These are phyloP conservation scores for Gamarada debralockiae DNA, from an alignment of 495 filamentous ascomycete genomes.

Conservation along the genomic window DNA sequence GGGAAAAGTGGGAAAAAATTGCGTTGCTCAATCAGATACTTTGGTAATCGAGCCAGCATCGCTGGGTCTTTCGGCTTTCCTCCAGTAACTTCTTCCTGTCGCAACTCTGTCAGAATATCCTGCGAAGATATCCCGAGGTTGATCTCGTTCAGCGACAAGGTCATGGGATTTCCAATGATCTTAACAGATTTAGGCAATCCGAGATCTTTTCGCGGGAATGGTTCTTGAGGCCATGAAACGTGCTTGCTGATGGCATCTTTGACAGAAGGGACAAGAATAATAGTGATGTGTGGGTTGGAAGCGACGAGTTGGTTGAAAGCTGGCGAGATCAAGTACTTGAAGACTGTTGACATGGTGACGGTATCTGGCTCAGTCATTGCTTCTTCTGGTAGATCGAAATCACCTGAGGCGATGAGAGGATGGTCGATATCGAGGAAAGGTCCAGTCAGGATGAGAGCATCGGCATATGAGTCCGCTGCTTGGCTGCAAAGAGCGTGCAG, in stretches of 20 bases:
- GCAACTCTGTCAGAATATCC: constrained; percentile 77
- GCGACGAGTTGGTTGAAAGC: constrained; percentile 61
- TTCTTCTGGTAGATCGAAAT: constrained; percentile 82
- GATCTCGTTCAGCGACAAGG: constrained; percentile 79
- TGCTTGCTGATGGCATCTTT: constrained; percentile 83
- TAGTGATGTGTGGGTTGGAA: constrained; percentile 68
- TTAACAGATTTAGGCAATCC: constrained; percentile 67
- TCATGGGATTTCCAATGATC: constrained; percentile 85
- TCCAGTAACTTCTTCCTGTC: constrained; percentile 66
- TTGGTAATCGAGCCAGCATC: constrained; percentile 61
- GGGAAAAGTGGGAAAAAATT: constrained; percentile 90
- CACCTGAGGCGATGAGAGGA: constrained; percentile 80
- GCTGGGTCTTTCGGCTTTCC: constrained; percentile 41
- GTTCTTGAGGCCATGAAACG: constrained; percentile 88
- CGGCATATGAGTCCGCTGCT: constrained; percentile 69
- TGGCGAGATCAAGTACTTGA: constrained; percentile 71
- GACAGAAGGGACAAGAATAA: constrained; percentile 80
- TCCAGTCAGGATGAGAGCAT: constrained; percentile 76
- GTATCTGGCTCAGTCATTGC: constrained; percentile 65
- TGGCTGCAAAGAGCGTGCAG: constrained; percentile 74
- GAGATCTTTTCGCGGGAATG: constrained; percentile 64
- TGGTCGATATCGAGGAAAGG: constrained; percentile 92
- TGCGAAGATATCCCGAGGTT: constrained; percentile 75
- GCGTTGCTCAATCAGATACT: constrained; percentile 78
- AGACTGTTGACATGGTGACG: constrained; percentile 75